Evolutionary conservation across 2,329 filamentous ascomycete species (phyloP).

Genomic region (Myriosclerotinia scirpicola): DNA sequence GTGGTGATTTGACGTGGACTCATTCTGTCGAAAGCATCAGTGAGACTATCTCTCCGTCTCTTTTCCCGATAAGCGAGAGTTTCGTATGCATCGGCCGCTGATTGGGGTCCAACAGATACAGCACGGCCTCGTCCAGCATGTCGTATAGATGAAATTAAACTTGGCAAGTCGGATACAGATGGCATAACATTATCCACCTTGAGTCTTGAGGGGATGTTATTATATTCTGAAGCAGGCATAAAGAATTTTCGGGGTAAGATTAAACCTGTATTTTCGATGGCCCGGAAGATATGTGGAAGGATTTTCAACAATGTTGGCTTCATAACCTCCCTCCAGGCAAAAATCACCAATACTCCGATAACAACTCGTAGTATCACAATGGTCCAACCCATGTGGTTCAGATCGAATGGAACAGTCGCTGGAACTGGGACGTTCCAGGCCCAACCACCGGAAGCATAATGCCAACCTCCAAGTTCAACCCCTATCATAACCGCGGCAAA

Average conservation of each 20-base stretch:
- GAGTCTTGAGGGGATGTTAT: constrained; percentile 71
- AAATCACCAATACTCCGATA: constrained; percentile 78
- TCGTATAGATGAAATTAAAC: constrained; percentile 77
- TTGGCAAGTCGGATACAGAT: constrained; percentile 81
- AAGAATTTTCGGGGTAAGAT: constrained; percentile 88
- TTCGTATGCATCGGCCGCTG: constrained; percentile 94
- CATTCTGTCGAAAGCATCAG: constrained; percentile 28
- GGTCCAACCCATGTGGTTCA: constrained; percentile 64
- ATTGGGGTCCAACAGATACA: constrained; percentile 90
- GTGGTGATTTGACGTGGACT: constrained; percentile 26
- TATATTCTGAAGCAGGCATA: constrained; percentile 85
- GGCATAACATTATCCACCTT: constrained; percentile 87
- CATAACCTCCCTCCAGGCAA: constrained; percentile 85
- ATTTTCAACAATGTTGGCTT: constrained; percentile 77
- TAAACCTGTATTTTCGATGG: constrained; percentile 76
- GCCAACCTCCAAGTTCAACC: constrained; percentile 79
- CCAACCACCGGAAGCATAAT: constrained; percentile 53
- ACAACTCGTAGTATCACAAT: constrained; percentile 67
- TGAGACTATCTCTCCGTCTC: constrained; percentile 57
- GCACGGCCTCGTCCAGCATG: constrained; percentile 75
- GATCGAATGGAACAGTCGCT: constrained; percentile 61
- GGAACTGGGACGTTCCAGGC: constrained; percentile 54
- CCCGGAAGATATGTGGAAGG: constrained; percentile 83
- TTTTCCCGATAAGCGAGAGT: constrained; percentile 87
- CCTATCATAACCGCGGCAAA: constrained; percentile 91